Evolutionary conservation across 306 rosid genomes (phyloP).

Genomic region (Pyrus bretschneideri): DNA sequence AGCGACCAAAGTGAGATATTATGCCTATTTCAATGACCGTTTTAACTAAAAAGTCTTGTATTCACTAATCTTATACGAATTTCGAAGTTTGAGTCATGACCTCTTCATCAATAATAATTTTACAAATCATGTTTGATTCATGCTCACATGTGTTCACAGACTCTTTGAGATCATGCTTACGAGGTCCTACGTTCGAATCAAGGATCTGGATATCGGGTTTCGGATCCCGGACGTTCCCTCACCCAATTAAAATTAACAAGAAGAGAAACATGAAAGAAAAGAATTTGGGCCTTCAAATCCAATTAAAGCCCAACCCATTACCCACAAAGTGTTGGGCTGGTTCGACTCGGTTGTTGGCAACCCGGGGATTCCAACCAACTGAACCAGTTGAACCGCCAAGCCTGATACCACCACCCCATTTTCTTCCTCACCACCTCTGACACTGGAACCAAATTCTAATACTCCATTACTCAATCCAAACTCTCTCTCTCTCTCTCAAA

Average conservation of each 20-base stretch:
- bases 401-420: not conserved
- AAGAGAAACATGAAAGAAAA: not conserved
- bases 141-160: not conserved
- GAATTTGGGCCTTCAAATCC: not conserved
- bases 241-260: not conserved
- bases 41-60: too few species aligned
- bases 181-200: not conserved
- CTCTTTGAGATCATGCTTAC: too few species aligned
- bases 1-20: fast-evolving
- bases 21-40: too few species aligned
- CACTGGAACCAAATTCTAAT: too few species aligned
- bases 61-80: too few species aligned
- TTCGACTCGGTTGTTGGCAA: not conserved
- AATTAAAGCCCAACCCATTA: not conserved
- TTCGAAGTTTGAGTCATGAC: not conserved
- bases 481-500: not conserved
- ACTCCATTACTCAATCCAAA: not conserved
- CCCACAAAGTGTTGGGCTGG: not conserved
- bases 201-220: too few species aligned
- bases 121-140: not conserved
- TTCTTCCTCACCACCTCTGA: not conserved
- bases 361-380: not conserved
- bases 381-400: not conserved
- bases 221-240: too few species aligned
- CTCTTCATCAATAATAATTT: too few species aligned